Conservation (phyloP, 2,329 filamentous ascomycete genomes). For the Pseudogymnoascus destructans region DNA sequence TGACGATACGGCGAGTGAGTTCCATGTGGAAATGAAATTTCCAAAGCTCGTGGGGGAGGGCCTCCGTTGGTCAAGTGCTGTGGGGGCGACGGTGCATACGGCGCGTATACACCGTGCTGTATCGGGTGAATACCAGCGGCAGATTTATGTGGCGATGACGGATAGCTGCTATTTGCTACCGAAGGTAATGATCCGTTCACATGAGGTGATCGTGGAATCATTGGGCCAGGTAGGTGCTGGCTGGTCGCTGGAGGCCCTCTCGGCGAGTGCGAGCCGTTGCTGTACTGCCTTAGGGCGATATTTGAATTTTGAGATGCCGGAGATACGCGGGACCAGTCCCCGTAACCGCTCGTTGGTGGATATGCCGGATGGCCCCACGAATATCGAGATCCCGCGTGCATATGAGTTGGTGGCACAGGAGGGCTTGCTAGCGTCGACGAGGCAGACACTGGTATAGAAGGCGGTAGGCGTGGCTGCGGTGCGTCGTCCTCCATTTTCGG, state of each 20-base stretch:
- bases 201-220: conserved; percentile 29
- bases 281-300: conserved; percentile 32
- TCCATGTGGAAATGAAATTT: conserved; percentile 35
- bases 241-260: conserved; percentile 17
- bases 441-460: conserved; percentile 13
- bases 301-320: conserved; percentile 32
- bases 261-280: conserved; percentile 33
- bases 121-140: conserved; percentile 16
- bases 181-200: conserved; percentile 34
- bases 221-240: conserved; percentile 16
- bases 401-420: conserved; percentile 22
- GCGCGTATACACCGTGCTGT: conserved; percentile 20
- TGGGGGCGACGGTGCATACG: conserved; percentile 23
- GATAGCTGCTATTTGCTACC: conserved; percentile 30
- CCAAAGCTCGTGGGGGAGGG: conserved; percentile 31
- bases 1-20: conserved; percentile 32
- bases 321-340: conserved; percentile 39
- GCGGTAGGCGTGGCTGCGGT: conserved; percentile 13
- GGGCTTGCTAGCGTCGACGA: conserved; percentile 20
- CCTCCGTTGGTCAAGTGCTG: conserved; percentile 27
- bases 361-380: conserved; percentile 27
- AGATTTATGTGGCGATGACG: conserved; percentile 23
- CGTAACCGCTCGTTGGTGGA: conserved; percentile 28
- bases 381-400: conserved; percentile 23
- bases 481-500: conserved; percentile 15